Evolutionary conservation across 1,284 basidiomycete genomes (phyloP), one percentile per base, ranked within the genome.

Genomic region (Wallemia hederae): DNA sequence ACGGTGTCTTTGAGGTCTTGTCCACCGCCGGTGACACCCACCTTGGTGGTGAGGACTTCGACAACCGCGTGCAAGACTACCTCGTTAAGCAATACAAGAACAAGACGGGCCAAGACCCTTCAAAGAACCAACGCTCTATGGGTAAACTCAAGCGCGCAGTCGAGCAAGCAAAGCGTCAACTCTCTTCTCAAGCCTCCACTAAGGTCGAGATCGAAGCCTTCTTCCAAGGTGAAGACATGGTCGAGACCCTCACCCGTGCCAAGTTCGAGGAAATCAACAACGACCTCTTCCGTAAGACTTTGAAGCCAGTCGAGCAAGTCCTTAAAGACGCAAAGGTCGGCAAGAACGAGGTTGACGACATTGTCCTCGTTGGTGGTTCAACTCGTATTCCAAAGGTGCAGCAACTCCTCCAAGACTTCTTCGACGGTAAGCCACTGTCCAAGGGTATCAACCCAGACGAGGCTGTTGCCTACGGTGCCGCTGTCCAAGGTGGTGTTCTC

Each of bases 201-300:
- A 78, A 78, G 70, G 75, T 84, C 66, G 82, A 85, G 69, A 82
- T 84, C 65, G 82, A 85, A 71, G 75, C 77, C 24, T 97, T 98
- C 74, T 92, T 92, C 73, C 80, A 74, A 67, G 92, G 92, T 67
- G 89, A 94, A 69, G 92, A 98, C 76, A 88, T 97, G 69, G 86
- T 88, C 34, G 91, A 96, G 78, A 88, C 89, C 17, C 79, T 97
- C 55, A 97, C 92, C 63, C 82, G 91, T 63, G 90, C 92, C 75
- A 97, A 96, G 75, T 97, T 98, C 70, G 92, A 97, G 74, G 91
- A 97, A 73, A 77, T 97, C 67, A 96, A 96, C 81, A 85, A 94
- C 76, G 91, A 98, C 69, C 81, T 97, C 60, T 97, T 98, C 85
- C 80, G 89, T 69, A 91, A 91, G 80, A 97, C 92, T 56, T 89